Evolutionary conservation across 139 green algal genomes (phyloP), one percentile per base, ranked within the genome.

Genomic region (Chlorella sp.): DNA sequence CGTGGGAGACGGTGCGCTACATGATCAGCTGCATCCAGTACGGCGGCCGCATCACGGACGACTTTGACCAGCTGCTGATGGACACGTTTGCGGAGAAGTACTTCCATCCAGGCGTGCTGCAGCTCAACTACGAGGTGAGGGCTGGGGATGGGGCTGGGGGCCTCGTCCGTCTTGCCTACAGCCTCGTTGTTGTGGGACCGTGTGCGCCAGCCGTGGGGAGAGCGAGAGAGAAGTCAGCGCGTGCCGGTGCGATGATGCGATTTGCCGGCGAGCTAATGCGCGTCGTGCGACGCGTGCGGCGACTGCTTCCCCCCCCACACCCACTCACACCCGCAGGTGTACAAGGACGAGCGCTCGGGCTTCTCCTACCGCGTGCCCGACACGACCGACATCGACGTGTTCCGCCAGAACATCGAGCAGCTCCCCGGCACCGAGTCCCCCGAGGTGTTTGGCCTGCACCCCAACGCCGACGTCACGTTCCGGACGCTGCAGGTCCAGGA

Each of bases 391-490:
- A 88, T 97, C 51, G 90, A 95, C 50, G 62, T 75, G 23, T 94
- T 95, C 85, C 83, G 89, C 55, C 66, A 82, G 27, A 78, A 80
- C 49, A 93, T 97, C 32, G 93, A 97, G 80, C 71, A 74, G 32
- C 81, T 98, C 67, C 93, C 94, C 1, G 77, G 73, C 31, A 83
- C 81, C 4, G 76, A 79, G 31, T 91, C 75, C 33, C 94, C 94
- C 3, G 93, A 97, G 81, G 85, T 98, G 10, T 98, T 95, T 78
- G 94, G 94, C 5, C 83, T 98, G 83, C 92, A 98, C 80, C 78
- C 90, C 69, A 97, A 96, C 74, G 94, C 94, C 0, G 94, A 97
- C 81, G 85, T 98, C 33, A 96, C 92, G 36, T 98, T 96, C 89
- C 85, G 93, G 29, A 87, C 86, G 30, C 80, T 94, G n/a, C 89